Percentiles rank a stretch among this genome's conserved stretches.
Evolutionary conservation across 2,329 filamentous ascomycete genomes (phyloP).

Genomic region (Exserohilum turcica): DNA sequence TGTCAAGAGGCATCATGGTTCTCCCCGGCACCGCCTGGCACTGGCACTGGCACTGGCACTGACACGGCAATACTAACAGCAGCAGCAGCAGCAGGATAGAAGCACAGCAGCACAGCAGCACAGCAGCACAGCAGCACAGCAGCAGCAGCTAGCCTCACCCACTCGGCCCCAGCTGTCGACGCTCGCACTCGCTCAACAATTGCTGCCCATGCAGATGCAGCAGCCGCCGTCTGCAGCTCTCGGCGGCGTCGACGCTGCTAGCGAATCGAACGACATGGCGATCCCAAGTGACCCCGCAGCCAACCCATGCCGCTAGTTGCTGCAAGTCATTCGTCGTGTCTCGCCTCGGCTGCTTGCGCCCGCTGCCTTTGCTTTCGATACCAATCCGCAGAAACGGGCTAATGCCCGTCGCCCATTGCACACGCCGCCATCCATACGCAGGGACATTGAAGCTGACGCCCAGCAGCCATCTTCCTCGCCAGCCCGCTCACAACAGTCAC

Average conservation of each 20-base stretch:
- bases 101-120: no score
- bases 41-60: no score
- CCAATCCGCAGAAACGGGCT: conserved; percentile 32
- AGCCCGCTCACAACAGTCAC: conserved; percentile 14
- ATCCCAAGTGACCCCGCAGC: conserved; percentile 36
- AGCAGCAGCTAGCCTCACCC: conserved; percentile 2
- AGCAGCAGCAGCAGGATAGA: no score
- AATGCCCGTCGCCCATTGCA: conserved; percentile 24
- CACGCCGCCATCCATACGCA: conserved; percentile 28
- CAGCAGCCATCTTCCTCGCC: conserved; percentile 24
- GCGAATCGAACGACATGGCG: conserved; percentile 29
- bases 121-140: no score
- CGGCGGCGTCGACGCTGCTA: conserved; percentile 15
- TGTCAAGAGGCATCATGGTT: conserved; percentile 1
- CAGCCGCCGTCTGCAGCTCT: conserved; percentile 28
- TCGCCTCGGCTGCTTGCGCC: conserved; percentile 32
- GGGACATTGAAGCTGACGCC: conserved; percentile 25
- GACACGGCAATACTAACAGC: conserved; percentile 3
- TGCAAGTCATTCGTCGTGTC: conserved; percentile 46
- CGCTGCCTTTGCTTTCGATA: conserved; percentile 23
- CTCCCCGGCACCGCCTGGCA: no score
- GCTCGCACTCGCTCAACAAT: conserved; percentile 18
- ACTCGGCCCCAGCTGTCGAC: conserved; percentile 2
- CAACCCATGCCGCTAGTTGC: conserved; percentile 37
- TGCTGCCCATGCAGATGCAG: conserved; percentile 26